These are phyloP conservation scores for Saxophila tyrrhenica DNA, from an alignment of 495 filamentous ascomycete genomes.

Conservation along the genomic window DNA sequence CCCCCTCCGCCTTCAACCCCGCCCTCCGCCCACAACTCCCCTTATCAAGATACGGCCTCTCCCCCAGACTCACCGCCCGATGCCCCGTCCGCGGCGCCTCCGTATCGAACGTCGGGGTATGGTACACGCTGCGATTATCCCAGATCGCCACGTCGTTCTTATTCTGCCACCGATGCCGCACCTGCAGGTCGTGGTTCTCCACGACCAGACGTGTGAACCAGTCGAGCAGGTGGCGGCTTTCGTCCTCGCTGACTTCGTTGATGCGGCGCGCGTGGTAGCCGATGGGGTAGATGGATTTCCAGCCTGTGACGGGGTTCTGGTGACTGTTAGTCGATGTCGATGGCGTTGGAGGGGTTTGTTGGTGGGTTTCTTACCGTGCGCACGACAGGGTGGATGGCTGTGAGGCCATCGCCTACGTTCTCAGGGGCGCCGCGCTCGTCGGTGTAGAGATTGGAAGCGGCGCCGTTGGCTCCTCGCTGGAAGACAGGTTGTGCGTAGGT, in stretches of 20 bases:
- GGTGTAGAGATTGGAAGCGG: conserved; percentile 44
- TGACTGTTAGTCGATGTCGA: conserved; percentile 62
- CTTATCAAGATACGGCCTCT: conserved; percentile 55
- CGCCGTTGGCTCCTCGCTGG: conserved; percentile 42
- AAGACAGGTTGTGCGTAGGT: conserved; percentile 54
- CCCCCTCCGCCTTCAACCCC: conserved; percentile 7
- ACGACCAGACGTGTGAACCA: conserved; percentile 53
- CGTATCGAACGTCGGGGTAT: conserved; percentile 55
- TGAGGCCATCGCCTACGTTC: conserved; percentile 51
- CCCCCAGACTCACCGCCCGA: conserved; percentile 53
- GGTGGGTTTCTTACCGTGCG: too few relatives aligned
- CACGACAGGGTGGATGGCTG: background rate
- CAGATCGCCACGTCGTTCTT: conserved; percentile 49
- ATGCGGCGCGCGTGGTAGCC: conserved; percentile 52
- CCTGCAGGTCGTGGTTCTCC: conserved; percentile 74
- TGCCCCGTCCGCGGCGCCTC: conserved; percentile 48
- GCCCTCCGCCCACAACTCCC: conserved; percentile 19
- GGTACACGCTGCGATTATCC: conserved; percentile 64
- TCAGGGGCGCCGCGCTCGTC: conserved; percentile 48
- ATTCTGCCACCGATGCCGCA: conserved; percentile 45
- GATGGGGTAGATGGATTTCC: conserved; percentile 60
- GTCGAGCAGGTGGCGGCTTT: conserved; percentile 49
- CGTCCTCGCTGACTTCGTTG: conserved; percentile 54
- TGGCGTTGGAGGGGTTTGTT: too few relatives aligned
- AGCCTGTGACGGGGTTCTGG: conserved; percentile 75